phyloP scores from a whole-genome alignment of 257 asterid genomes.

The Fraxinus quadrangulata region DNA sequence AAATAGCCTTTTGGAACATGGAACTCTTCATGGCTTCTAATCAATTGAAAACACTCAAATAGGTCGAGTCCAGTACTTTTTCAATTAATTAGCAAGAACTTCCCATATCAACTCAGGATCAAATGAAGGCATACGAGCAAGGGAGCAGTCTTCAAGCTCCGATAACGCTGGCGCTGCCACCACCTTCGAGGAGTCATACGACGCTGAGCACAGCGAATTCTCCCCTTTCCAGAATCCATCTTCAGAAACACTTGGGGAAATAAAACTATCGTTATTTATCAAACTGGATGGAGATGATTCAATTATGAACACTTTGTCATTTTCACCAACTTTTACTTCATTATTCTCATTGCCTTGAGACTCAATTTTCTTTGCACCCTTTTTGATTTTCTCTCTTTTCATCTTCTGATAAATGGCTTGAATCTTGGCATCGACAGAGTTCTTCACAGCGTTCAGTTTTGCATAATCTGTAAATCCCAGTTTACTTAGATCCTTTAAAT shows the following conservation, averaged over 20 bases:
- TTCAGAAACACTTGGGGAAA: constrained; percentile 44
- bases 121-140: constrained; percentile 66
- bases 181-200: constrained; percentile 35
- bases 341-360: neutral
- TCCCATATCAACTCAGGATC: constrained; percentile 90
- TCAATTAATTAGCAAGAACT: constrained; percentile 54
- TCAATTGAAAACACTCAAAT: too few species aligned
- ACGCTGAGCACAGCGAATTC: constrained; percentile 36
- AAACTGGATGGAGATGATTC: constrained; percentile 29
- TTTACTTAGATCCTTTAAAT: constrained; percentile 45
- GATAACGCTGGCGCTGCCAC: constrained; percentile 28
- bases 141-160: constrained; percentile 57
- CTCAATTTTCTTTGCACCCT: constrained; percentile 30
- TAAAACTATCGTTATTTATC: constrained; percentile 25
- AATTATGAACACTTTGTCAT: neutral
- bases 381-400: constrained; percentile 49
- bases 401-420: constrained; percentile 65
- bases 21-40: neutral
- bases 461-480: constrained; percentile 53
- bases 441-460: constrained; percentile 42
- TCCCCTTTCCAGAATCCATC: constrained; percentile 49
- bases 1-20: neutral
- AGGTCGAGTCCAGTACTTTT: neutral
- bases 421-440: constrained; percentile 71
- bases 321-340: constrained; percentile 13